A percentile compares a stretch with the other conserved stretches of the same genome.
phyloP scores from a whole-genome alignment of 306 rosid species.

The Prunus dulcis region DNA sequence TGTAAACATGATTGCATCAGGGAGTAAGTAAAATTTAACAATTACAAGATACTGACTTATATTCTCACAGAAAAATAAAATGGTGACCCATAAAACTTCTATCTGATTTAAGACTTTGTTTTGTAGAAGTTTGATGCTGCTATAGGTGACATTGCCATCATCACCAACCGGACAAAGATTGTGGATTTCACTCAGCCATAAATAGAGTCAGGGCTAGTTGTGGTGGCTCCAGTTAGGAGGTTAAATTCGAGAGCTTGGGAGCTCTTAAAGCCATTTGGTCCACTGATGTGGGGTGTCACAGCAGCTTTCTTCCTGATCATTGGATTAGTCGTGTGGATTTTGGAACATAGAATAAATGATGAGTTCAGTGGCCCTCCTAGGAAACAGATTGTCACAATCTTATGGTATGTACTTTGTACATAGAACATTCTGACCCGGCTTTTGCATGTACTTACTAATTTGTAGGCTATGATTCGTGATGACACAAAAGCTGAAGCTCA shows the following conservation, averaged over 20 bases:
- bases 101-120: slow-evolving; percentile 4
- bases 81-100: not conserved
- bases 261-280: slow-evolving; percentile 42
- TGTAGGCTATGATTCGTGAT: not conserved
- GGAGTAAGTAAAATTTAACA: slow-evolving; percentile 36
- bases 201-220: slow-evolving; percentile 49
- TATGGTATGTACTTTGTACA: slow-evolving; percentile 30
- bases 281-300: slow-evolving; percentile 40
- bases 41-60: not conserved
- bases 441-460: not conserved
- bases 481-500: not conserved
- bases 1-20: slow-evolving; percentile 28
- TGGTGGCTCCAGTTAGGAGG: slow-evolving; percentile 35
- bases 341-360: slow-evolving; percentile 43
- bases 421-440: not conserved
- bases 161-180: slow-evolving; percentile 41
- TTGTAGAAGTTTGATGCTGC: slow-evolving; percentile 49
- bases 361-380: slow-evolving; percentile 50
- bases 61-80: not conserved
- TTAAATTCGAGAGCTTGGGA: slow-evolving; percentile 39
- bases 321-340: slow-evolving; percentile 48
- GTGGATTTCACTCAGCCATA: slow-evolving; percentile 51
- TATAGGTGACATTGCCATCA: slow-evolving; percentile 51
- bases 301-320: slow-evolving; percentile 35
- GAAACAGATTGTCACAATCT: slow-evolving; percentile 36